Conservation (phyloP, 139 green algal species). For the Volvox africanus region DNA sequence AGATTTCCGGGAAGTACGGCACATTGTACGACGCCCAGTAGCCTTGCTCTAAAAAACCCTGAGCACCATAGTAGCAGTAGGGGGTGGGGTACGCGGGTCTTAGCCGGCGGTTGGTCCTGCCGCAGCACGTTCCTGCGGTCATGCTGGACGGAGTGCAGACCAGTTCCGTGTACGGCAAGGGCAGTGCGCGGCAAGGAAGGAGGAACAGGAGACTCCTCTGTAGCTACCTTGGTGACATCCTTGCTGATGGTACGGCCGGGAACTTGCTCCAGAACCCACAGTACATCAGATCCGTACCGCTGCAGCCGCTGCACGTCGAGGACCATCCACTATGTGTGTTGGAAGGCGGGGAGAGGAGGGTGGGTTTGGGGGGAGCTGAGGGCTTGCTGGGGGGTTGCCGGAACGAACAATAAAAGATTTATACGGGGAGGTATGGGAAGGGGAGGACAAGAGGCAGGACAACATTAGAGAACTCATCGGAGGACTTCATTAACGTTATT, state of each 20-base stretch:
- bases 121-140: no score
- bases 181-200: neutral
- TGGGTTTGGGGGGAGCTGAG: neutral
- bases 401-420: neutral
- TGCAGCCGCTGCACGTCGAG: conserved; percentile 30
- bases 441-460: neutral
- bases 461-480: neutral
- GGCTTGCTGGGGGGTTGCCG: neutral
- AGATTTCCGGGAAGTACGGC: conserved; percentile 73
- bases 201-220: neutral
- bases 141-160: no score
- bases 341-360: neutral
- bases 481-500: no score
- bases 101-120: no score
- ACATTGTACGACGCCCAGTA: conserved; percentile 69
- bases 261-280: conserved; percentile 84
- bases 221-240: conserved; percentile 47
- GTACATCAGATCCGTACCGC: conserved; percentile 57
- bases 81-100: no score
- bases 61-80: no score
- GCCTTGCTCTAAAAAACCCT: conserved; percentile 43
- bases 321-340: conserved; percentile 58
- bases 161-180: neutral
- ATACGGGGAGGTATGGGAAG: neutral
- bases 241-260: conserved; percentile 45